phyloP scores from a whole-genome alignment of 2,329 filamentous ascomycete genomes.

The Colletotrichum musae region DNA sequence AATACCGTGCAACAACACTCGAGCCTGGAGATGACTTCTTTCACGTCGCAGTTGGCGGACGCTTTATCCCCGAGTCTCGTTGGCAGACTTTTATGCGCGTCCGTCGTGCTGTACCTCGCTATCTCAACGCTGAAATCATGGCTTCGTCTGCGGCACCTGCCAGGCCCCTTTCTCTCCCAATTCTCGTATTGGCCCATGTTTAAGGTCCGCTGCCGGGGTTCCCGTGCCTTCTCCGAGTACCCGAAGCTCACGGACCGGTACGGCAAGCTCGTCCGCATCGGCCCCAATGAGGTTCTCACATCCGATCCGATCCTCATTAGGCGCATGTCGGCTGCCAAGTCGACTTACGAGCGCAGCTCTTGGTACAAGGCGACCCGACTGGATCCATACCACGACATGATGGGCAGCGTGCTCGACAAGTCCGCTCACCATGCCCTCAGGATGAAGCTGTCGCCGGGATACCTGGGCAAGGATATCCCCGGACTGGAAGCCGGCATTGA shows the following conservation, averaged over 20 bases:
- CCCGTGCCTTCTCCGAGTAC: conserved; percentile 23
- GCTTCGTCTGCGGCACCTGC: conserved; percentile 17
- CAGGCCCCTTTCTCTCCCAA: conserved; percentile 17
- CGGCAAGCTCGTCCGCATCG: conserved; percentile 54
- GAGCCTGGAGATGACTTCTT: background rate
- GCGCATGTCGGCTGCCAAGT: conserved; percentile 54
- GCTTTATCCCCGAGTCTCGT: background rate
- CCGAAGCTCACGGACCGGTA: conserved; percentile 2
- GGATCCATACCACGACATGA: conserved; percentile 55
- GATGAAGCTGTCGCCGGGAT: conserved; percentile 38
- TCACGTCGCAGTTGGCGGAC: conserved; percentile 1
- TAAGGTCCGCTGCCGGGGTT: conserved; percentile 5
- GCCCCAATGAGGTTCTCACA: conserved; percentile 58
- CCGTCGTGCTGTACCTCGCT: background rate
- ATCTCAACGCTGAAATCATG: conserved; percentile 15
- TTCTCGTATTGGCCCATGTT: conserved; percentile 32
- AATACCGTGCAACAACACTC: background rate
- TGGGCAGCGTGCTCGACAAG: conserved; percentile 43
- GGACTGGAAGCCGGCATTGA: conserved; percentile 38
- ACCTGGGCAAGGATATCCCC: conserved; percentile 42
- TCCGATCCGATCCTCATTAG: conserved; percentile 55
- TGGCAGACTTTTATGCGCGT: background rate
- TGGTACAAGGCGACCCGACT: conserved; percentile 67
- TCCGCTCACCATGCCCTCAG: conserved; percentile 37
- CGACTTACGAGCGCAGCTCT: conserved; percentile 52